Percentiles rank a stretch among this genome's conserved stretches.
phyloP scores from a whole-genome alignment of 2,329 filamentous ascomycete genomes.

The Penicillium rolfsii region DNA sequence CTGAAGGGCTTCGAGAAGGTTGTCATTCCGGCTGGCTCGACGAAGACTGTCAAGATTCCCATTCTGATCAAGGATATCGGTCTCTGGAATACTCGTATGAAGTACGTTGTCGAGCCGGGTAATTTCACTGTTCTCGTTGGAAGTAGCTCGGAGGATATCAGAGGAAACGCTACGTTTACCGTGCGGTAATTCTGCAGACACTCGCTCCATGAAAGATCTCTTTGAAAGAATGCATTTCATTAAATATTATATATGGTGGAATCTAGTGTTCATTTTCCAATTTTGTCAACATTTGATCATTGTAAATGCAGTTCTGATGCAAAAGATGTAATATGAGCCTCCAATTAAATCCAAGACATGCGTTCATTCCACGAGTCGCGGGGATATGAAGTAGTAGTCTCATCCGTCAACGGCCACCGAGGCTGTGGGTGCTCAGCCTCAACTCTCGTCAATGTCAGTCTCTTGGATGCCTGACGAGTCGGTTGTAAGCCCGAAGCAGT shows the following conservation, averaged over 20 bases:
- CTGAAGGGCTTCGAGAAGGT: slow-evolving; percentile 72
- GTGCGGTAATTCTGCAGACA: slow-evolving; percentile 20
- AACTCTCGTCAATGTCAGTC: slow-evolving; percentile 23
- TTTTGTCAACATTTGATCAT: not conserved
- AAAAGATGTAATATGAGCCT: not conserved
- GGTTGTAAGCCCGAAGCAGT: slow-evolving; percentile 1
- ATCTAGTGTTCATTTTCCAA: not conserved
- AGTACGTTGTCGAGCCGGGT: slow-evolving; percentile 74
- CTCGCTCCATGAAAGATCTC: not conserved
- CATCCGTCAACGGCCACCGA: not conserved
- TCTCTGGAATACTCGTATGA: slow-evolving; percentile 63
- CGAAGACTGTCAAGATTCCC: slow-evolving; percentile 56
- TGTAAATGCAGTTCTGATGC: not conserved
- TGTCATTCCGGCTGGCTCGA: slow-evolving; percentile 62
- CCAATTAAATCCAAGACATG: slow-evolving; percentile 2
- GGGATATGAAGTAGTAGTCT: not conserved
- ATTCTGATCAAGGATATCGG: slow-evolving; percentile 57
- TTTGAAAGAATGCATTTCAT: not conserved
- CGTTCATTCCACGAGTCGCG: not conserved
- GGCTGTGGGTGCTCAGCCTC: slow-evolving; percentile 6
- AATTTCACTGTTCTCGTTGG: slow-evolving; percentile 67
- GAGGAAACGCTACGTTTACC: slow-evolving; percentile 38
- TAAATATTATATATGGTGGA: not conserved
- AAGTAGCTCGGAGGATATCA: slow-evolving; percentile 46
- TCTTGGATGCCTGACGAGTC: slow-evolving; percentile 9